These are phyloP conservation scores for Coffea humblotiana DNA, from an alignment of 305 asterid genomes.

Conservation along the genomic window DNA sequence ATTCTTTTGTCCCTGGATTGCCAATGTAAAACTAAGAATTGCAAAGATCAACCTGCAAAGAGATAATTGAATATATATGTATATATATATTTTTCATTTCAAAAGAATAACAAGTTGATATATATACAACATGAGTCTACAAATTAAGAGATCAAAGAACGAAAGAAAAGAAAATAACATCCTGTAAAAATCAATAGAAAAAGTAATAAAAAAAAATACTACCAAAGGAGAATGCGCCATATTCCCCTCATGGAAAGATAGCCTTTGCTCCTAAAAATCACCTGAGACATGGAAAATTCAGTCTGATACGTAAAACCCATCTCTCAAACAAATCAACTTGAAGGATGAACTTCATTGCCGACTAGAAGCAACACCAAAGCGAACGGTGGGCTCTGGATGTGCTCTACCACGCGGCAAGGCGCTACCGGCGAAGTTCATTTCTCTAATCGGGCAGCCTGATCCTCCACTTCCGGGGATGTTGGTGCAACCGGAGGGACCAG, in stretches of 20 bases:
- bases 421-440: slow-evolving; percentile 37
- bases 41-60: neutral
- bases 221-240: neutral
- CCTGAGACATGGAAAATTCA: neutral
- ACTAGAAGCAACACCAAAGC: slow-evolving; percentile 11
- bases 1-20: neutral
- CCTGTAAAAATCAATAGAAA: neutral
- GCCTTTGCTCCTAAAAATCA: neutral
- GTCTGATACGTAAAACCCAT: neutral
- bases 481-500: slow-evolving; percentile 61
- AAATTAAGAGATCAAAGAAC: neutral
- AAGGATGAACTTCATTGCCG: slow-evolving; percentile 11
- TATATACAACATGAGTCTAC: neutral
- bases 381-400: neutral
- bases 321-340: neutral
- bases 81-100: neutral
- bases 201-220: neutral
- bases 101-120: neutral
- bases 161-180: neutral
- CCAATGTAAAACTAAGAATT: neutral
- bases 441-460: slow-evolving; percentile 30
- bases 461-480: slow-evolving; percentile 58
- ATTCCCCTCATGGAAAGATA: neutral
- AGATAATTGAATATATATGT: neutral
- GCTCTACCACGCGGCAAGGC: slow-evolving; percentile 19